These are phyloP conservation scores for Suillus americanus DNA, from an alignment of 768 basidiomycete genomes.

Conservation along the genomic window DNA sequence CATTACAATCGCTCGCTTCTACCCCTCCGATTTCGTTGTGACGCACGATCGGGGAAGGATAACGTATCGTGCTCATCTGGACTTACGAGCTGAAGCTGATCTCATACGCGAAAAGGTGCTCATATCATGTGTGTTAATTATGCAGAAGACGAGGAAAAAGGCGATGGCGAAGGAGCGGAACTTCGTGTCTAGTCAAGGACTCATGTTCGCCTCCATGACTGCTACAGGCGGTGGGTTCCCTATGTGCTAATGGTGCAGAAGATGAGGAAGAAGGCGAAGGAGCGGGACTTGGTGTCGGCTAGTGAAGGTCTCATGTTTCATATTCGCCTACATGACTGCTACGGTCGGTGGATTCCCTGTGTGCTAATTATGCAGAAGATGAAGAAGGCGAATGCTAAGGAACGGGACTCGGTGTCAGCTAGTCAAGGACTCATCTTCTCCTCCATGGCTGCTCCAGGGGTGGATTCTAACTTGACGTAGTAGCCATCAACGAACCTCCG, in stretches of 20 bases:
- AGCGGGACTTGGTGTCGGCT: not conserved
- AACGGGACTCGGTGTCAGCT: not conserved
- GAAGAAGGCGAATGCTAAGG: not conserved
- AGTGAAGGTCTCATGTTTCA: too few relatives aligned
- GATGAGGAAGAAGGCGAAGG: slow-evolving; percentile 1
- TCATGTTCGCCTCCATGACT: not conserved
- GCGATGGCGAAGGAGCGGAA: not conserved
- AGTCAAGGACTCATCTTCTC: too few relatives aligned
- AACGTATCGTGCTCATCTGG: not conserved
- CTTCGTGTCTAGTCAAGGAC: not conserved
- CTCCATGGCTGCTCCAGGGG: not conserved
- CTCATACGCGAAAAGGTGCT: slow-evolving; percentile 8
- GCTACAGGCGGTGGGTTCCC: not conserved
- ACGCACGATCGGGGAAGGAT: not conserved
- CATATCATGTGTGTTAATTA: slow-evolving; percentile 3
- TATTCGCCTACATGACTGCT: too few relatives aligned
- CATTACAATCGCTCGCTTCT: not conserved
- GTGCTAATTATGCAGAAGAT: slow-evolving; percentile 3
- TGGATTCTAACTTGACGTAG: not conserved
- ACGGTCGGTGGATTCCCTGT: not conserved
- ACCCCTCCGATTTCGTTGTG: not conserved
- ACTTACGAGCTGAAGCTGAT: slow-evolving; percentile 5
- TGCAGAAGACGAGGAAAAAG: slow-evolving; percentile 5
- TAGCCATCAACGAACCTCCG: not conserved
- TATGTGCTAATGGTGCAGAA: slow-evolving; percentile 3